Evolutionary conservation across 805 yeast species (phyloP), one percentile per base, ranked within the genome.

Genomic region (Candida maltosa): DNA sequence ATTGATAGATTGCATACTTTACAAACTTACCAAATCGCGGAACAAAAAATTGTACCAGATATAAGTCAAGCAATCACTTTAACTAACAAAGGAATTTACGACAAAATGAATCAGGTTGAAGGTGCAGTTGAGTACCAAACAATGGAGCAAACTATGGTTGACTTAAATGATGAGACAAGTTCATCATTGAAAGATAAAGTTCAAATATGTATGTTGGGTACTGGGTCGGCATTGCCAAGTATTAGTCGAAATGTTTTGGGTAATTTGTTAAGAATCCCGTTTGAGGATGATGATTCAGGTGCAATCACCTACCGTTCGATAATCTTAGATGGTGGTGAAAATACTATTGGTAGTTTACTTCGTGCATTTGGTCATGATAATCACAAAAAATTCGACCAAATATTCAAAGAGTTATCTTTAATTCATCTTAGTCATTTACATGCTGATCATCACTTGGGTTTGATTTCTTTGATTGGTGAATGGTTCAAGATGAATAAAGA

Each of bases 391-490:
- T 44, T 56, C 18, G 38, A 40, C 18, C 50, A 52, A 16, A 58
- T 83, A 2, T 68, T 89, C 42, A 45, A 60, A 26, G 94, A 89
- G 48, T 59, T 89, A 38, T 63, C 73, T 21, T 39, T 86, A 35
- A 64, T 91, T 15, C 85, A 76, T 49, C 63, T 93, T 35, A 83
- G 95, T 47, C 99, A 93, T 65, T 66, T 91, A 48, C 99, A 93
- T 59, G 98, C 97, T 0, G 99, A 93, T 55, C 99, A 93, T 56
- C 97, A 91, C 57, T 62, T 93, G 27, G 99, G 99, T 0, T 68
- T 85, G 4, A 62, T 83, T 6, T 73, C 87, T 4, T 56, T 93
- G 3, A 66, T 93, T 18, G 66, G 69, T 25, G 78, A 76, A 44
- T 89, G 97, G 95, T 67, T 74, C 39, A 52, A 58, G 21, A 54